Evolutionary conservation across 805 yeast species (phyloP).

Genomic region (Candida germanica): DNA sequence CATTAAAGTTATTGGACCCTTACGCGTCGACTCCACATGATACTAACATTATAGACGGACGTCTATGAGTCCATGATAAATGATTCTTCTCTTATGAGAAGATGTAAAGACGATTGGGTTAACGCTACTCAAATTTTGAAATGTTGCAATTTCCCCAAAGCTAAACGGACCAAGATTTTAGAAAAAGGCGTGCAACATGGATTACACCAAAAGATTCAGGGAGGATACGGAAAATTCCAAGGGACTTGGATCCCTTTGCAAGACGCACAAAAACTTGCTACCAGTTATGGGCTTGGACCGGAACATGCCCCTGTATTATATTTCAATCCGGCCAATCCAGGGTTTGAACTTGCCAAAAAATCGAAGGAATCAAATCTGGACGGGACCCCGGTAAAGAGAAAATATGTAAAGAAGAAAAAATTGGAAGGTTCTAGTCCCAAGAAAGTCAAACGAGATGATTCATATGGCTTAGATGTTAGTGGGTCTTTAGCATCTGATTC

Average conservation of each 20-base stretch:
- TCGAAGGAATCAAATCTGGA: constrained; percentile 32
- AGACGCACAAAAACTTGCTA: constrained; percentile 53
- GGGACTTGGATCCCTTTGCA: constrained; percentile 94
- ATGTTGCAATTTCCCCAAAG: constrained; percentile 92
- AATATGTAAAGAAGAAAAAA: constrained; percentile 54
- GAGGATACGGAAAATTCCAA: constrained; percentile 95
- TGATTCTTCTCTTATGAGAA: constrained; percentile 80
- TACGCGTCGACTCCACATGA: neutral
- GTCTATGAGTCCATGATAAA: constrained; percentile 73
- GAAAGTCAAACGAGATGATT: constrained; percentile 27
- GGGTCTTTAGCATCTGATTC: constrained; percentile 8
- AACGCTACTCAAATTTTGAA: constrained; percentile 95
- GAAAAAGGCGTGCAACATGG: constrained; percentile 93
- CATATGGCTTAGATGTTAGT: constrained; percentile 11
- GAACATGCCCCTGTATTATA: constrained; percentile 42
- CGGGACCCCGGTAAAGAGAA: constrained; percentile 41
- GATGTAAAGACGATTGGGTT: constrained; percentile 91
- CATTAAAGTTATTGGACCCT: too few species aligned
- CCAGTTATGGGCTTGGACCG: constrained; percentile 36
- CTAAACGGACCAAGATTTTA: constrained; percentile 85
- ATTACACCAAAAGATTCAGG: constrained; percentile 89
- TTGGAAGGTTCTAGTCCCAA: constrained; percentile 55
- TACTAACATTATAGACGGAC: constrained; percentile 32
- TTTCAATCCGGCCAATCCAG: constrained; percentile 35
- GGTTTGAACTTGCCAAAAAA: constrained; percentile 33